A percentile compares a stretch with the other conserved stretches of the same genome.
Conservation (phyloP, 2,329 filamentous ascomycete genomes). For the Daldinia sp. region DNA sequence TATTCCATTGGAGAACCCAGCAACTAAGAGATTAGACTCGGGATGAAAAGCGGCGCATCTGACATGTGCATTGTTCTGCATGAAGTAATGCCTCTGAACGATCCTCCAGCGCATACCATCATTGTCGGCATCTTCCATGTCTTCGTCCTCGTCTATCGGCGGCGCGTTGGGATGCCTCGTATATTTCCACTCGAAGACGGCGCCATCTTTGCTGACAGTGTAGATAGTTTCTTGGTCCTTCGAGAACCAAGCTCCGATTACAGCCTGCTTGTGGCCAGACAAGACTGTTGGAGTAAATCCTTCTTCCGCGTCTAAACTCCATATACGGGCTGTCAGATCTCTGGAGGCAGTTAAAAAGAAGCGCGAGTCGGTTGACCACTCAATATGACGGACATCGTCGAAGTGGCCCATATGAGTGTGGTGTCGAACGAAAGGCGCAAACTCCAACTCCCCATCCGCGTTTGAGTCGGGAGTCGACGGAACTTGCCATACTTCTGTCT, state of each 20-base stretch:
- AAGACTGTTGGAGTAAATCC: constrained; percentile 91
- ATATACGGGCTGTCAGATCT: constrained; percentile 92
- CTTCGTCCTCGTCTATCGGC: constrained; percentile 67
- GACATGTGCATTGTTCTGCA: constrained; percentile 88
- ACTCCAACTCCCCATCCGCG: constrained; percentile 85
- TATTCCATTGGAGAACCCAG: constrained; percentile 93
- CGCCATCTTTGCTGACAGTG: constrained; percentile 97
- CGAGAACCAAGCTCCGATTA: constrained; percentile 97
- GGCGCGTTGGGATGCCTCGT: constrained; percentile 69
- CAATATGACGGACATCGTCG: constrained; percentile 84
- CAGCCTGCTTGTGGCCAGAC: constrained; percentile 88
- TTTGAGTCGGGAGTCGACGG: constrained; percentile 88
- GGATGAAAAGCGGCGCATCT: constrained; percentile 93
- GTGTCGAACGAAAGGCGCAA: constrained; percentile 92
- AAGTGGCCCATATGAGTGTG: constrained; percentile 89
- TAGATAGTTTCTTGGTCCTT: constrained; percentile 95
- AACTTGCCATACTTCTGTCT: constrained; percentile 95
- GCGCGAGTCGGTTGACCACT: constrained; percentile 96
- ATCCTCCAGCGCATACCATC: constrained; percentile 89
- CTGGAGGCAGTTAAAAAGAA: constrained; percentile 95
- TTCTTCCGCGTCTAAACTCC: constrained; percentile 89
- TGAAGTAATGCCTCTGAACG: constrained; percentile 90
- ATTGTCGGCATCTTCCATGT: constrained; percentile 68
- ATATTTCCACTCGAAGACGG: constrained; percentile 94
- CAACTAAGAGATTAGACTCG: constrained; percentile 89